Evolutionary conservation across 2,329 filamentous ascomycete species (phyloP).

Genomic region (Colletotrichum filicis): DNA sequence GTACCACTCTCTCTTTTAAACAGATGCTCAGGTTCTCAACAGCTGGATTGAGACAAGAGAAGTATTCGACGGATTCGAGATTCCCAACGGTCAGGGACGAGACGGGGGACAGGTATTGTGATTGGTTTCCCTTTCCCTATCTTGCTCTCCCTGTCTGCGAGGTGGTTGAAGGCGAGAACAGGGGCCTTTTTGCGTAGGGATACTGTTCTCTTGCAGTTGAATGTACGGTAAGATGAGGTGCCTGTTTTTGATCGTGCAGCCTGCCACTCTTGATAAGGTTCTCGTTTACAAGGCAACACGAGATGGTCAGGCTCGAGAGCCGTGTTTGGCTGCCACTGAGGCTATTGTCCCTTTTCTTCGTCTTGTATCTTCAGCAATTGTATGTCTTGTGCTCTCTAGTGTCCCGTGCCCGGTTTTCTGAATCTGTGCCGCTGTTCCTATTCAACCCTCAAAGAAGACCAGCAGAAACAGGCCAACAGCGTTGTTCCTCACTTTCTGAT

Average conservation of each 20-base stretch:
- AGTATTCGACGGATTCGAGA: not conserved
- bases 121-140: slow-evolving; percentile 5
- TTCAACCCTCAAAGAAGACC: not conserved
- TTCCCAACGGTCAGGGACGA: not conserved
- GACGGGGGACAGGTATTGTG: slow-evolving; percentile 11
- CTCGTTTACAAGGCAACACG: not conserved
- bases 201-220: not conserved
- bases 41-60: not conserved
- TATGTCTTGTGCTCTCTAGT: not conserved
- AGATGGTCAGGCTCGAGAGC: not conserved
- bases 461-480: too few species aligned
- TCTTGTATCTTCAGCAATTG: not conserved
- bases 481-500: not conserved
- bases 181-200: slow-evolving; percentile 6
- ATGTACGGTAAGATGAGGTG: not conserved
- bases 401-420: not conserved
- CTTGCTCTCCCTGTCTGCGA: not conserved
- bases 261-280: not conserved
- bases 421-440: not conserved
- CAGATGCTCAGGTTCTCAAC: not conserved
- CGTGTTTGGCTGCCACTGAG: not conserved
- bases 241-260: not conserved
- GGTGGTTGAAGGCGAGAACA: not conserved
- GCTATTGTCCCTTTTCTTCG: not conserved
- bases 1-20: not conserved